Base-by-base conservation (phyloP, 2,329 filamentous ascomycete species). In the Dactylellina sp. region DNA sequence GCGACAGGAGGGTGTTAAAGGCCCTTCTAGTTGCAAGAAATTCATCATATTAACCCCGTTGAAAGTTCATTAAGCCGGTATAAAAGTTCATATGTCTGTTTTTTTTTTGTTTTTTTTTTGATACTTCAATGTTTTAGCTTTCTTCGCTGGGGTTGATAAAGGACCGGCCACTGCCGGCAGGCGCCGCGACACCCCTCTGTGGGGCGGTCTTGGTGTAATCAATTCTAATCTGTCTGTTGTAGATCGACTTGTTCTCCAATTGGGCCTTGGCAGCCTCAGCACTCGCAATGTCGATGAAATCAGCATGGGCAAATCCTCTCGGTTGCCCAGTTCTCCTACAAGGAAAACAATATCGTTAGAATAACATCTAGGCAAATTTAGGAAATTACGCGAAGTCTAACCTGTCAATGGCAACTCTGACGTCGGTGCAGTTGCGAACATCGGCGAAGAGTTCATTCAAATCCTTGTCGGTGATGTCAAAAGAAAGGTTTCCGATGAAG, bases 401-500 rank as follows among this genome's bases (percentile, higher is more conserved):
- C 76, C 77, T 87, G 82, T 96, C 92, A 78, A 95, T 90, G 57
- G 92, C 90, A 64, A 96, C 89, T 74, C 93, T 88, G 52, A 96
- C 88, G 78, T 93, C 91, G 61, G 85, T 82, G 52, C 94, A 85
- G 80, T 91, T 89, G 55, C 85, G 83, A 71, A 96, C 84, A 22
- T 87, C 85, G 68, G 85, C 84, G 85, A 96, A 94, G 24, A 96
- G 82, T 60, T 88, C 85, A 82, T 93, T 93, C 61, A 97, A 84
- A 79, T 96, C 92, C 61, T 87, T 86, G 79, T 96, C 92, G 7
- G 90, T 91, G 83, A 93, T 90, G 82, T 96, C 91, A 80, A 91
- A 95, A 9, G 91, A 89, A 82, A 97, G 88, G 83, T 95, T 95
- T 77, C 92, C 92, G 77, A 97, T 87, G 83, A 90, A 96, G 35